A percentile compares a stretch with the other conserved stretches of the same genome.
These are phyloP conservation scores for Telfairia occidentalis DNA, from an alignment of 331 rosid species.

Conservation along the genomic window DNA sequence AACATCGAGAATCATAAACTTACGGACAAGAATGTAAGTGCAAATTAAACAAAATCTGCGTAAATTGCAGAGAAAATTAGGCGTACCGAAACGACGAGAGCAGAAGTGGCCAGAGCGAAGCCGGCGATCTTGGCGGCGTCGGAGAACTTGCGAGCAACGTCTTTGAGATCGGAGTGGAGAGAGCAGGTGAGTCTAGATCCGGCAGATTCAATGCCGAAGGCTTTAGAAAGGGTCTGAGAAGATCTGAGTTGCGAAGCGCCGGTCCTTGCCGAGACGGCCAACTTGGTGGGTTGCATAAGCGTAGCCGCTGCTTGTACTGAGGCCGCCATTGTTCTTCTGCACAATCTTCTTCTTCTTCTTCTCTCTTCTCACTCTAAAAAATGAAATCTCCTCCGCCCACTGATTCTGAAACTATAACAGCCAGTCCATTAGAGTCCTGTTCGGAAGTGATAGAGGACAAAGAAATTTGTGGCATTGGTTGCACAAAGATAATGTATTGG, in stretches of 20 bases:
- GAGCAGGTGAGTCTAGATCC: conserved; percentile 59
- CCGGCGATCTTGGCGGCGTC: conserved; percentile 88
- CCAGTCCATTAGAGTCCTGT: neutral
- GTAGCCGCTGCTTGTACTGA: conserved; percentile 6
- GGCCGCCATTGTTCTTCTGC: conserved; percentile 1
- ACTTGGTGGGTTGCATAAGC: conserved; percentile 49
- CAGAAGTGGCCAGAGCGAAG: conserved; percentile 93
- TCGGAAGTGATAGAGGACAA: neutral
- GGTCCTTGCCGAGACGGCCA: conserved; percentile 26
- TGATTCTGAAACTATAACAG: conserved; percentile 9
- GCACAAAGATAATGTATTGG: conserved; percentile 1
- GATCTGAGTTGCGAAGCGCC: conserved; percentile 41
- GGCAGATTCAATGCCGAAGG: conserved; percentile 53
- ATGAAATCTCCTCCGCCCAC: neutral
- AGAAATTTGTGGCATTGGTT: neutral
- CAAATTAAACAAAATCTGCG: neutral
- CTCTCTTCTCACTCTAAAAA: no score
- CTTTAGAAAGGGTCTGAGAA: conserved; percentile 45
- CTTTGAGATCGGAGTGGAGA: conserved; percentile 66
- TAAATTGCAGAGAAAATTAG: neutral
- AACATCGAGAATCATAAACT: no score
- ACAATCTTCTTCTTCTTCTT: neutral
- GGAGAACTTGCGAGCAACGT: conserved; percentile 51
- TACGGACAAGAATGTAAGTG: neutral
- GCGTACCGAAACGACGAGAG: conserved; percentile 88